These are phyloP conservation scores for Pulicaria dysenterica DNA, from an alignment of 129 eudicot genomes.

Conservation along the genomic window DNA sequence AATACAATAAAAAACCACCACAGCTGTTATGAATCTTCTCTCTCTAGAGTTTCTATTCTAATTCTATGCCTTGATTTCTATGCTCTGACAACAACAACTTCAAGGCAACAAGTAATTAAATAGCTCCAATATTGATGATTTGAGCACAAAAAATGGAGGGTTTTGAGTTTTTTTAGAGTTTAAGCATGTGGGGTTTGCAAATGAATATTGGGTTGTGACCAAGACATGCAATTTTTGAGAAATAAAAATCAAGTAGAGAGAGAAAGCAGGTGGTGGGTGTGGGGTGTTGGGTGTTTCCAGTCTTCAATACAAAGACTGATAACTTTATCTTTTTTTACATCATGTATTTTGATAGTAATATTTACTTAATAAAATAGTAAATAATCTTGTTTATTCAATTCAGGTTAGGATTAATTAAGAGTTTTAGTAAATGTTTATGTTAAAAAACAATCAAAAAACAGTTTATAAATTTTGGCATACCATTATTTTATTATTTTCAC, in stretches of 20 bases:
- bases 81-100: slow-evolving; percentile 57
- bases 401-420: slow-evolving; percentile 2
- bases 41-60: slow-evolving; percentile 47
- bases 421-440: neutral
- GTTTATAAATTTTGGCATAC: neutral
- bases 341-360: slow-evolving; percentile 10
- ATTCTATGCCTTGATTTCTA: slow-evolving; percentile 60
- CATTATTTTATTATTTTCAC: neutral
- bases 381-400: neutral
- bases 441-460: neutral
- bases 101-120: slow-evolving; percentile 35
- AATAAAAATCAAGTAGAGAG: slow-evolving; percentile 37
- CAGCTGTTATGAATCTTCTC: slow-evolving; percentile 8
- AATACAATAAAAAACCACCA: neutral
- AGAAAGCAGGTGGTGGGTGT: slow-evolving; percentile 21
- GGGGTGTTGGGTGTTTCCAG: slow-evolving; percentile 56
- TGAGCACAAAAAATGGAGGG: slow-evolving; percentile 45
- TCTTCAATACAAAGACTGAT: slow-evolving; percentile 79
- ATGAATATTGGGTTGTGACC: slow-evolving; percentile 63
- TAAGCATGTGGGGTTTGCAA: slow-evolving; percentile 62
- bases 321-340: slow-evolving; percentile 57
- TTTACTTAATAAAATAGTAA: neutral
- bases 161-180: slow-evolving; percentile 46
- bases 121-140: slow-evolving; percentile 43
- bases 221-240: slow-evolving; percentile 60